Conservation (phyloP, 2,329 filamentous ascomycete genomes). For the Colletotrichum simmondsii region DNA sequence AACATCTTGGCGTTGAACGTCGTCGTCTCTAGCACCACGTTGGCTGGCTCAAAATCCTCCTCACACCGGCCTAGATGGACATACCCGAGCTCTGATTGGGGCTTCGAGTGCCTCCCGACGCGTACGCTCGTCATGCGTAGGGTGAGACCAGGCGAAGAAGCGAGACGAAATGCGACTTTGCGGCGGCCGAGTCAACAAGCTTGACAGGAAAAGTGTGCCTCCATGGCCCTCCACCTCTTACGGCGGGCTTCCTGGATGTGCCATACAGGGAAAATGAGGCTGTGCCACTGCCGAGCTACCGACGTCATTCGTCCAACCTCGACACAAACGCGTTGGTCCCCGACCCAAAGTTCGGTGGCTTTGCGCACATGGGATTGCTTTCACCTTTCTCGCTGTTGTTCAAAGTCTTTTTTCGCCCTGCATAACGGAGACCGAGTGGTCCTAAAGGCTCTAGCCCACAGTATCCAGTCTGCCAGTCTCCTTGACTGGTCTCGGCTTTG, state of each 20-base stretch:
- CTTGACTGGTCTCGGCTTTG: slow-evolving; percentile 16
- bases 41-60: background rate
- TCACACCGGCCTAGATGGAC: background rate
- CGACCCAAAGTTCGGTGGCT: slow-evolving; percentile 10
- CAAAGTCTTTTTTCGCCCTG: background rate
- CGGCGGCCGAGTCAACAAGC: background rate
- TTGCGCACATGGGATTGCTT: slow-evolving; percentile 21
- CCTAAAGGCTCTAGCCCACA: background rate
- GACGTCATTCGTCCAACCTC: slow-evolving; percentile 34
- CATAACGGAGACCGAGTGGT: background rate
- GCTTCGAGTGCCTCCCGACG: slow-evolving; percentile 15
- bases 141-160: background rate
- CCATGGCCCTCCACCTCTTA: background rate
- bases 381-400: background rate
- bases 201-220: background rate
- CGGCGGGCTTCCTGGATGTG: background rate
- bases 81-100: slow-evolving; percentile 18
- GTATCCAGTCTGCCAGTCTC: background rate
- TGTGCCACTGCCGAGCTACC: slow-evolving; percentile 22
- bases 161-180: background rate
- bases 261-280: slow-evolving; percentile 16
- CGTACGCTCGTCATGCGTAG: slow-evolving; percentile 32
- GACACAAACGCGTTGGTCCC: background rate
- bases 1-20: background rate
- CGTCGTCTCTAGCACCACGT: background rate